phyloP scores from a whole-genome alignment of 1,284 basidiomycete genomes.

The Phellopilus nigrolimitatus region DNA sequence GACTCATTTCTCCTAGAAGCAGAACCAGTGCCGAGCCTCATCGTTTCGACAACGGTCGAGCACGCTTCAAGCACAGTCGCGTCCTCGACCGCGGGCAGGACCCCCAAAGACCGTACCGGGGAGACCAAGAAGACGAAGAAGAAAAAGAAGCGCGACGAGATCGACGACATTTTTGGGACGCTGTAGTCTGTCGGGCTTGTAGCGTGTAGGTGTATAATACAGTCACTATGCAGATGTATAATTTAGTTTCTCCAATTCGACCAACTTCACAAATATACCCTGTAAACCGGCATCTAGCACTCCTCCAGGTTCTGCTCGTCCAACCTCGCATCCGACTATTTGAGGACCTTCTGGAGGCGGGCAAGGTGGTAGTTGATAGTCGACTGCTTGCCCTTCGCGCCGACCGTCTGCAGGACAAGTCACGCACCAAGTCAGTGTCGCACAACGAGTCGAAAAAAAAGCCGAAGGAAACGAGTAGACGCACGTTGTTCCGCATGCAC shows the following conservation, averaged over 20 bases:
- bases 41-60: slow-evolving; percentile 5
- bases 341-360: slow-evolving; percentile 66
- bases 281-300: too few species aligned
- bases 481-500: slow-evolving; percentile 85
- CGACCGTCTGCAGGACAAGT: slow-evolving; percentile 49
- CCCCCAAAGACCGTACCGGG: slow-evolving; percentile 21
- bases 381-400: slow-evolving; percentile 58
- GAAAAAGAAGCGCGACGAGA: slow-evolving; percentile 46
- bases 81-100: slow-evolving; percentile 15
- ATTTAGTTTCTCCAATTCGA: too few species aligned
- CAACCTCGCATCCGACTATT: slow-evolving; percentile 43
- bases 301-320: too few species aligned
- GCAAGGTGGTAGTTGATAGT: slow-evolving; percentile 85
- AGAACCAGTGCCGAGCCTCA: not conserved
- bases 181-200: not conserved
- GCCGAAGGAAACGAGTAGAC: slow-evolving; percentile 30
- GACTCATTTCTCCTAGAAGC: not conserved
- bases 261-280: too few species aligned
- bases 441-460: not conserved
- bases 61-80: not conserved
- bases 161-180: slow-evolving; percentile 61
- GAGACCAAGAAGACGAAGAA: slow-evolving; percentile 30
- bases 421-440: too few species aligned
- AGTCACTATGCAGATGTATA: slow-evolving; percentile 1
- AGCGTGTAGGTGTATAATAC: slow-evolving; percentile 2